Conservation (phyloP, 176 grass and related monocot genomes). For the Puya raimondii region DNA sequence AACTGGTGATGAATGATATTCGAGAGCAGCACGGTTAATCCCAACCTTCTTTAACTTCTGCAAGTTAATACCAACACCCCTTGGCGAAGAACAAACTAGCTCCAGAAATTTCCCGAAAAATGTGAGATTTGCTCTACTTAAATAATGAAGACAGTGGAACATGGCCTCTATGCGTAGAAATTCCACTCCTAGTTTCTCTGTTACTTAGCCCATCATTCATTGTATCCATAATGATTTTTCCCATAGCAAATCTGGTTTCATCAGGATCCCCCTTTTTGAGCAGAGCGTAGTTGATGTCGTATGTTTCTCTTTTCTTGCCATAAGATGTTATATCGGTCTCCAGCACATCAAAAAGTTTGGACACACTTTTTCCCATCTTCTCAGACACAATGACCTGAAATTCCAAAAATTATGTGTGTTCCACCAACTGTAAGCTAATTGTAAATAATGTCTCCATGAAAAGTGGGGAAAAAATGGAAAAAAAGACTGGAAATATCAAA, state of each 20-base stretch:
- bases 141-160: constrained; percentile 5
- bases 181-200: neutral
- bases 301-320: constrained; percentile 22
- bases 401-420: constrained; percentile 12
- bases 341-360: constrained; percentile 39
- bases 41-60: too few relatives aligned
- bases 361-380: constrained; percentile 30
- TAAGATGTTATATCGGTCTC: constrained; percentile 30
- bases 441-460: neutral
- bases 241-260: constrained; percentile 64
- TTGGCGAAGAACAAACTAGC: neutral
- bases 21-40: too few relatives aligned
- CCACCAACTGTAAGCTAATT: neutral
- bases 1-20: too few relatives aligned
- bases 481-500: neutral
- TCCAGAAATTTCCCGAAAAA: neutral
- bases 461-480: neutral
- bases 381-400: constrained; percentile 48
- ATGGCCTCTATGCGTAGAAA: neutral
- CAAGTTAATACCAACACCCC: too few relatives aligned
- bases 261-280: constrained; percentile 41
- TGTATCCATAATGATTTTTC: constrained; percentile 73
- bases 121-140: neutral
- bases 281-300: constrained; percentile 48
- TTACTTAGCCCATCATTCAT: constrained; percentile 13